Evolutionary conservation across 202 grass and related monocot species (phyloP), one percentile per base, ranked within the genome.

Genomic region (Tripidium arundinaceum): DNA sequence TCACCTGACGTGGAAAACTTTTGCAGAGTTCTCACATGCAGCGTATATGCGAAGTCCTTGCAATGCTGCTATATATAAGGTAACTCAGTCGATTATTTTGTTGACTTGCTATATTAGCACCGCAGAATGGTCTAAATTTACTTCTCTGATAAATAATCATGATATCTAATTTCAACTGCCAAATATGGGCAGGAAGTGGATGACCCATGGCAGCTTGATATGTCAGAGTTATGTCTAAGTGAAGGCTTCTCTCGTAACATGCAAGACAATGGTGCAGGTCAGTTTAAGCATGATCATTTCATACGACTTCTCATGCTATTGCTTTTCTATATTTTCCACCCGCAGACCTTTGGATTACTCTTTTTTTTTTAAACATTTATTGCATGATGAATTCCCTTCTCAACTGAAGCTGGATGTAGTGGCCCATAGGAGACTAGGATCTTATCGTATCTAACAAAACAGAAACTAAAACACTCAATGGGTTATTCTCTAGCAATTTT

Each of bases 1-100:
- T 82, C 95, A 98, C 65, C 77, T 98, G 67, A 98, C 95, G 21
- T 94, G 94, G 94, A 94, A 89, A 91, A 93, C 90, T 37, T 99
- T 99, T 93, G 92, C 88, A 7, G 90, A 99, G 80, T 99, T 99
- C 76, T 76, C 87, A 67, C 96, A 99, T 86, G 22, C 85, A 42
- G 65, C 82, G 4, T 91, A 83, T 45, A 84, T 99, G 83, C 86
- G 92, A 76, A 81, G 63, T 57, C 90, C 92, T 9, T 91, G 84
- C 42, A 93, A 81, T 83, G 88, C 90, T 70, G 82, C 87, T 66
- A 68, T 99, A 78, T 96, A 88, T 83, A 99, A 96, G 88, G 96
- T 93, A 84, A 71, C 63, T 43, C 37, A 76, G 8, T 34, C 63
- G 21, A 59, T 84, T 58, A 70, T 11, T 75, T 37, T 41, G 40